Evolutionary conservation across 2,329 filamentous ascomycete species (phyloP), one percentile per base, ranked within the genome.

Genomic region (Aspergillus felis): DNA sequence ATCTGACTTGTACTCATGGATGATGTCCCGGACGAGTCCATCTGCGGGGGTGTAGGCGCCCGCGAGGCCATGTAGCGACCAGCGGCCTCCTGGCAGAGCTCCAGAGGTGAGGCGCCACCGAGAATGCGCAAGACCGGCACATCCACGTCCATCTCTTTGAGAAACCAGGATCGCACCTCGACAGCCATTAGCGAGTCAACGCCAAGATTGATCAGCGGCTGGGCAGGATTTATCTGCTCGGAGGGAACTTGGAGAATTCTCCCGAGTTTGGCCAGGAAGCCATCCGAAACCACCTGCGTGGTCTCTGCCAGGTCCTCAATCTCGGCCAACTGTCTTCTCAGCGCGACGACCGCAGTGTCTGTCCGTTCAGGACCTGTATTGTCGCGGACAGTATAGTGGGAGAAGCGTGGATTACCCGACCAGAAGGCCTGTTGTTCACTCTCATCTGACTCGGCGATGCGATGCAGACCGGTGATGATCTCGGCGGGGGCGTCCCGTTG

Each of bases 71-170:
- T 53, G 20, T n/a, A 54, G 7, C n/a, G 17, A 17, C 47, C 27
- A 47, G 54, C 20, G 9, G 59, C 60, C 4, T 64, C 35, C 4
- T 57, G 54, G 27, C 51, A 35, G 3, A 69, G 57, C 22, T 70
- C 68, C 6, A 57, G 56, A 25, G 71, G 66, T 32, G 68, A 65
- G 4, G 56, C 63, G 7, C 74, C 76, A 8, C 74, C 69, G 3
- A 81, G 61, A 41, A 83, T 71, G 56, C 79, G 78, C 3, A 82
- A 66, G 1, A 82, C 74, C 0, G 79, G 76, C 0, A 83, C 71
- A 49, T 82, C 76, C 0, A 76, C 65, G 0, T 76, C 58, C 0
- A 82, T 49, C 41, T 78, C 68, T 54, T 79, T 79, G n/a, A 76
- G 42, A 57, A 82, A 79, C 81, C 81, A 84, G 2, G 75, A 67